Percentiles rank a stretch among this genome's conserved stretches.
Conservation (phyloP, 2,329 filamentous ascomycete genomes). For the Fusarium cyanostomum region DNA sequence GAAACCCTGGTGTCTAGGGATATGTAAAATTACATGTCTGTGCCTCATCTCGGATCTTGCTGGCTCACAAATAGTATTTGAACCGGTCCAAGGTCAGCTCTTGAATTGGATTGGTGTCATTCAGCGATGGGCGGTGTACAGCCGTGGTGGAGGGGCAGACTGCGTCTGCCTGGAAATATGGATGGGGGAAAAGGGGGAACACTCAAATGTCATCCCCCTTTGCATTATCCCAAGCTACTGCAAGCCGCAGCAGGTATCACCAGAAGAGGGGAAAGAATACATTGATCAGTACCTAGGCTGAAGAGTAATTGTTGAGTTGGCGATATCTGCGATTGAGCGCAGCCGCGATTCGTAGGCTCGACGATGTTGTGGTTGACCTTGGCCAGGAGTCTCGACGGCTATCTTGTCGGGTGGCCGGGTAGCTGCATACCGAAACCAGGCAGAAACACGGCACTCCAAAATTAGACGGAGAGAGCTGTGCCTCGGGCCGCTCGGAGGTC, state of each 20-base stretch:
- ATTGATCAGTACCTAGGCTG: neutral
- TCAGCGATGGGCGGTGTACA: constrained; percentile 31
- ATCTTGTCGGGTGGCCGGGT: constrained; percentile 30
- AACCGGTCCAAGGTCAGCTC: constrained; percentile 6
- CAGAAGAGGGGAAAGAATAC: neutral
- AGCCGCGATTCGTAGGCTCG: neutral
- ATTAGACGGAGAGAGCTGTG: constrained; percentile 27
- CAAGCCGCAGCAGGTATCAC: constrained; percentile 30
- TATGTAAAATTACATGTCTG: constrained; percentile 29
- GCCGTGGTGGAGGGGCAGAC: constrained; percentile 22
- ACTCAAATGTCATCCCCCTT: constrained; percentile 5
- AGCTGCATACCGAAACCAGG: constrained; percentile 30
- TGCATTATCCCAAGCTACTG: constrained; percentile 29
- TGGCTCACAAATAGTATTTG: constrained; percentile 9
- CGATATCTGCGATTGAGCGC: neutral
- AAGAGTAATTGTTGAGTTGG: neutral
- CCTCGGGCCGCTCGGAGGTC: constrained; percentile 27
- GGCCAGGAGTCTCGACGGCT: neutral
- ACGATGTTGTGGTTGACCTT: neutral
- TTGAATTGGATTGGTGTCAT: constrained; percentile 18
- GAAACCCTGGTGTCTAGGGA: constrained; percentile 12
- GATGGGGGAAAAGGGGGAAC: constrained; percentile 20
- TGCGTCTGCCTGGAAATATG: constrained; percentile 40
- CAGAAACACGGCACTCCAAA: constrained; percentile 30
- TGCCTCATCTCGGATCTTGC: constrained; percentile 19